Evolutionary conservation across 2,329 filamentous ascomycete genomes (phyloP).

Genomic region (Reticulascus tulasneorum): DNA sequence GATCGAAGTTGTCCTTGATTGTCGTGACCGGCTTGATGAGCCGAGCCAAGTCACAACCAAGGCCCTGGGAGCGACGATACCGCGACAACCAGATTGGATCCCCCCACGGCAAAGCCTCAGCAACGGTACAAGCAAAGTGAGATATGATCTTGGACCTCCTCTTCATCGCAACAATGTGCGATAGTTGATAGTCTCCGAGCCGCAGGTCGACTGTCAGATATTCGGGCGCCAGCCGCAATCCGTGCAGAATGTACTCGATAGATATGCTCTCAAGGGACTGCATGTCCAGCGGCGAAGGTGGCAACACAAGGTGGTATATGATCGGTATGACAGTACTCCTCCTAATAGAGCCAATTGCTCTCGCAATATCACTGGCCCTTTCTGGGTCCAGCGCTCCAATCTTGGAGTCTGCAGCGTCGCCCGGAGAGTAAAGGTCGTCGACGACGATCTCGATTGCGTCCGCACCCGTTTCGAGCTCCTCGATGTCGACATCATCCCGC

Average conservation of each 20-base stretch:
- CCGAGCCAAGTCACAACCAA: constrained; percentile 60
- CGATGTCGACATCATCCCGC: constrained; percentile 51
- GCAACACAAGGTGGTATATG: constrained; percentile 47
- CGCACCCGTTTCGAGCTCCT: constrained; percentile 61
- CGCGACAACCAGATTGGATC: constrained; percentile 49
- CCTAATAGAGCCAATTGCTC: constrained; percentile 55
- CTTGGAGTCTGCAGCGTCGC: constrained; percentile 7
- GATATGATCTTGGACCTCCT: constrained; percentile 60
- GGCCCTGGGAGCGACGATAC: constrained; percentile 53
- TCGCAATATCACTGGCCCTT: constrained; percentile 49
- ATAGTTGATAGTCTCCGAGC: constrained; percentile 47
- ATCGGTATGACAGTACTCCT: constrained; percentile 59
- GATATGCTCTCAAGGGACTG: constrained; percentile 35
- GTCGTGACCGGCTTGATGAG: constrained; percentile 53
- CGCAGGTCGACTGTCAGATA: constrained; percentile 60
- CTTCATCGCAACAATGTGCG: constrained; percentile 44
- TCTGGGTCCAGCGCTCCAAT: constrained; percentile 18
- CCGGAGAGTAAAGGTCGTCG: constrained; percentile 28
- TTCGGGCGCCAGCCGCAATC: constrained; percentile 58
- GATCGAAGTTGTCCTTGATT: constrained; percentile 60
- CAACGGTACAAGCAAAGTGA: constrained; percentile 39
- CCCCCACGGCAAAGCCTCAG: constrained; percentile 49
- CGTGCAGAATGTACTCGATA: constrained; percentile 54
- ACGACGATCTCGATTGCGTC: constrained; percentile 64
- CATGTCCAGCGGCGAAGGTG: constrained; percentile 18